Base-by-base conservation (phyloP, 2,329 filamentous ascomycete species). In the Microsporum audouinii region DNA sequence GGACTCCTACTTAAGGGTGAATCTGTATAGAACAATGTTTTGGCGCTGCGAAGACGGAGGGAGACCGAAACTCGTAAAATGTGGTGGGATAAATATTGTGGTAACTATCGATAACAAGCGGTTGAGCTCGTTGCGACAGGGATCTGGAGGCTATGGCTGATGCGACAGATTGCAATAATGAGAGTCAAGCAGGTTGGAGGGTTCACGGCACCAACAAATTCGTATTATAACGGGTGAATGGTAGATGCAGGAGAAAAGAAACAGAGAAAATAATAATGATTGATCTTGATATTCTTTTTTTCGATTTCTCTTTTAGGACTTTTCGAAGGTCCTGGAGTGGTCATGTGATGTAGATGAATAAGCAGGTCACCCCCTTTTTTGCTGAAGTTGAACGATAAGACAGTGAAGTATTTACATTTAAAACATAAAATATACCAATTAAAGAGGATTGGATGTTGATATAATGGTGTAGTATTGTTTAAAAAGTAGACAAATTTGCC, bases 51-150 rank as follows among this genome's bases (percentile, higher is more conserved):
- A n/a, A 36, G 49, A 55, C 49, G 27, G 31, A 55, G 14, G 31
- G 49, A 36, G 49, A n/a, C 49, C 31, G 31, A 55, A 23, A 34
- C 31, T 27, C 31, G 49, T 36, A 55, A 55, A 55, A 33, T 27
- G 43, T 58, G 56, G 56, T 58, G 56, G 56, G 56, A 34, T 55
- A 55, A 55, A 43, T 59, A n/a, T 49, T 17, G 57, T 59, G 57
- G 43, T 59, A 43, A 43, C n/a, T 43, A 59, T 59, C 57, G 57
- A 59, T 59, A 59, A 59, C 57, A 34, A 36, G 39, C 43, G 43
- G n/a, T 58, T 36, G 39, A 49, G 57, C 57, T 49, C n/a, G 43
- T 49, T 49, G 39, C 57, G 57, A 59, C 57, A 59, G 57, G 57
- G 57, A 59, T 59, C 39, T 41, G 34, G 34, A 17, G 10, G 36